phyloP scores from a whole-genome alignment of 768 basidiomycete genomes.

The Lentinula raphanica region DNA sequence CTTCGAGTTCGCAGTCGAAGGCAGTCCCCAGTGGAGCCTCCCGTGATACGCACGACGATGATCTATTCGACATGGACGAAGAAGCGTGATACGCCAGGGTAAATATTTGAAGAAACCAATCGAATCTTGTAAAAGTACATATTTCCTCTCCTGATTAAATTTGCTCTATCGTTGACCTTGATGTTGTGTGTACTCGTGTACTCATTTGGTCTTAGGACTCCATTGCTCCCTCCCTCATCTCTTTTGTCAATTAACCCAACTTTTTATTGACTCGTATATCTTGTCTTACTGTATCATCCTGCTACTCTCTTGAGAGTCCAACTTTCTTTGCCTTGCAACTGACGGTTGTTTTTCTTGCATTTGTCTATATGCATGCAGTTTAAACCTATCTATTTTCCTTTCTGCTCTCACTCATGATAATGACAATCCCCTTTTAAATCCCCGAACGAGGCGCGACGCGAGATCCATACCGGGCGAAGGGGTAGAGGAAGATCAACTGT shows the following conservation, averaged over 20 bases:
- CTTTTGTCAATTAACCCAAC: not conserved
- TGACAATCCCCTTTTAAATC: no score
- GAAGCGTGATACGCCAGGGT: conserved; percentile 21
- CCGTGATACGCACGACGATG: conserved; percentile 10
- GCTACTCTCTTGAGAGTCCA: not conserved
- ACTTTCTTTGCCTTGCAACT: not conserved
- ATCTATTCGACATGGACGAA: conserved; percentile 66
- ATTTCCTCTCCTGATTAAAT: conserved; percentile 1
- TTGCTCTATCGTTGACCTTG: not conserved
- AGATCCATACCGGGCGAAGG: no score
- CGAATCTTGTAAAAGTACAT: conserved; percentile 1
- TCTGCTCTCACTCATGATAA: not conserved
- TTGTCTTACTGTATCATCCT: not conserved
- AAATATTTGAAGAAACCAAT: not conserved
- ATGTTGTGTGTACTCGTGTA: not conserved
- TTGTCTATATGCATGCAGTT: not conserved
- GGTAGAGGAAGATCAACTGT: no score
- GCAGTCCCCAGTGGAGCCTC: not conserved
- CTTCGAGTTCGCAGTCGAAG: not conserved
- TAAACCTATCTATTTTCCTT: not conserved
- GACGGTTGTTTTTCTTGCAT: not conserved
- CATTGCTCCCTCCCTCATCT: not conserved
- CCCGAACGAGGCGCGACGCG: no score
- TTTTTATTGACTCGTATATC: not conserved
- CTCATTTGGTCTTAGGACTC: not conserved